phyloP scores from a whole-genome alignment of 257 asterid genomes.

The Primulina huaijiensis region DNA sequence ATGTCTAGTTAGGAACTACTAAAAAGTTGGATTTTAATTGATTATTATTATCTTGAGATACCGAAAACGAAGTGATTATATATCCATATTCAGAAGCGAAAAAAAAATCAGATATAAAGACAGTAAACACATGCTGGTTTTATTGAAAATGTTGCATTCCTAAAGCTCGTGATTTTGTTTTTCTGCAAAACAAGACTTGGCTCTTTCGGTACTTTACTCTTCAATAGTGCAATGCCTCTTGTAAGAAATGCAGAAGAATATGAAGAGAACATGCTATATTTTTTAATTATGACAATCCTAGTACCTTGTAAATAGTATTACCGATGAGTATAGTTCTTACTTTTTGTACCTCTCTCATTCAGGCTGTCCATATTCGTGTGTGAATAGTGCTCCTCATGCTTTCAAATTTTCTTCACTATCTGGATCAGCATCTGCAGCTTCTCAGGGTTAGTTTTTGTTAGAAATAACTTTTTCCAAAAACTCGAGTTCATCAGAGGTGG shows the following conservation, averaged over 20 bases:
- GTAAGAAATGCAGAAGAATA: slow-evolving; percentile 2
- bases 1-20: no score
- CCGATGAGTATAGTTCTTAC: not conserved
- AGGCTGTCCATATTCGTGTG: slow-evolving; percentile 92
- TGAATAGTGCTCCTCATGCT: slow-evolving; percentile 72
- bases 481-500: not conserved
- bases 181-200: not conserved
- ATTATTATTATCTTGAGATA: no score
- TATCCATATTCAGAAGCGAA: no score
- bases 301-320: not conserved
- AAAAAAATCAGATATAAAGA: no score
- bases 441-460: slow-evolving; percentile 57
- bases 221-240: not conserved
- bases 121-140: no score
- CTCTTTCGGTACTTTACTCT: not conserved
- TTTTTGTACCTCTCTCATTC: slow-evolving; percentile 19
- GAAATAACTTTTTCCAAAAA: not conserved
- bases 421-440: slow-evolving; percentile 64
- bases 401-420: slow-evolving; percentile 64
- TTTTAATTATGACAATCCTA: not conserved
- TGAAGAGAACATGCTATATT: not conserved
- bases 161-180: not conserved
- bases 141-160: not conserved
- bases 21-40: no score
- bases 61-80: no score